Evolutionary conservation across 208 protist species (phyloP).

Genomic region (Phytomonas sp.): DNA sequence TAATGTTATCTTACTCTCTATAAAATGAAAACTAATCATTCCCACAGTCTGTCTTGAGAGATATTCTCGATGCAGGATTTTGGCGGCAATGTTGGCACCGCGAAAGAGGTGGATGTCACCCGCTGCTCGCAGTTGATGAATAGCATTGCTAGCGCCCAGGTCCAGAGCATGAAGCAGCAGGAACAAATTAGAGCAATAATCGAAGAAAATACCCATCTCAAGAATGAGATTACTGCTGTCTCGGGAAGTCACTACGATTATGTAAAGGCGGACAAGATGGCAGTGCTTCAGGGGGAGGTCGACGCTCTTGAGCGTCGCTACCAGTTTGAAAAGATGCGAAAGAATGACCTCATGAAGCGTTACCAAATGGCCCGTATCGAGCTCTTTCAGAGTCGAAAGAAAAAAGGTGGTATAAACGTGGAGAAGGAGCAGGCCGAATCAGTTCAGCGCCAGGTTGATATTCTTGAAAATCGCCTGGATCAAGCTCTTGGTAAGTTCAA

Average conservation of each 20-base stretch:
- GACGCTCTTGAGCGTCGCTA: constrained; percentile 82
- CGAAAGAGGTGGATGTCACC: constrained; percentile 24
- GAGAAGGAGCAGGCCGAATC: constrained; percentile 85
- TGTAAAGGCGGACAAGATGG: constrained; percentile 83
- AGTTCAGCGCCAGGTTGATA: constrained; percentile 89
- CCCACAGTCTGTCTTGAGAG: background rate
- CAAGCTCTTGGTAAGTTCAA: constrained; percentile 95
- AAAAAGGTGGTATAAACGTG: constrained; percentile 87
- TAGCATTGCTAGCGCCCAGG: constrained; percentile 44
- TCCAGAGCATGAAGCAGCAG: constrained; percentile 58
- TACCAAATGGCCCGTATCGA: constrained; percentile 83
- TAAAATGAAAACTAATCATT: background rate
- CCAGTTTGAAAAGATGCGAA: constrained; percentile 89
- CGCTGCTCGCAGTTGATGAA: constrained; percentile 62
- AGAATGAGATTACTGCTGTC: constrained; percentile 75
- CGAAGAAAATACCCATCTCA: constrained; percentile 83
- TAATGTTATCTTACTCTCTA: background rate
- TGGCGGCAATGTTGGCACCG: constrained; percentile 4
- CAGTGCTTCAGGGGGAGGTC: constrained; percentile 74
- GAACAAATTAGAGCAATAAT: constrained; percentile 64
- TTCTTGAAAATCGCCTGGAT: constrained; percentile 94
- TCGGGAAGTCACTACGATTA: constrained; percentile 75
- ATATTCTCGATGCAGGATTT: constrained; percentile 3
- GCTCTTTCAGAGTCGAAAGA: constrained; percentile 73
- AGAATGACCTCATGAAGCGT: constrained; percentile 82